Evolutionary conservation across 768 basidiomycete genomes (phyloP), one percentile per base, ranked within the genome.

Genomic region (Tubosaeta brunneosetosa): DNA sequence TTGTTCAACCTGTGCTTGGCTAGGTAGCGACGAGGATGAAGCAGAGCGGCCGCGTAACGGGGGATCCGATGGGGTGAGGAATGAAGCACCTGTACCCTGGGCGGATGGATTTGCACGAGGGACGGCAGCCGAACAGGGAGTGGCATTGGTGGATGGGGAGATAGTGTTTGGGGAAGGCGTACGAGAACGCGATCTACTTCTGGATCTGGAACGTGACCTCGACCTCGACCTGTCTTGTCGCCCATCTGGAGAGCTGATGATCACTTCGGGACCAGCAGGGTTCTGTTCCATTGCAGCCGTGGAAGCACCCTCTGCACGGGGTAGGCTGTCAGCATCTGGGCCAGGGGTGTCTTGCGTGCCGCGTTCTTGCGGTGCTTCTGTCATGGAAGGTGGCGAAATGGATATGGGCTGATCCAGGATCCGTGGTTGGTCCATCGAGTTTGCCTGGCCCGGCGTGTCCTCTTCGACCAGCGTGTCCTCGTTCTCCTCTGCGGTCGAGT

Each of bases 91-190:
- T n/a, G 65, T 49, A 25, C 60, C 51, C 38, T 56, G 57, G 25
- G 52, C n/a, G 14, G 54, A 42, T 13, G 45, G 5, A 7, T 26
- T 59, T 14, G 50, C 32, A 48, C 61, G 61, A 42, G 63, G 38
- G 16, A 55, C 53, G 36, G 47, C 19, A 14, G 40, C 41, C 29
- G 55, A 51, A 43, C 11, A 46, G 13, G 55, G 29, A 53, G 57
- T 51, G 10, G 26, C 17, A 13, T 43, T 65, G 52, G 37, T 38
- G 14, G 60, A 58, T 6, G 52, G n/a, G 3, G 29, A 55, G 44
- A 61, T 57, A 26, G 55, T 47, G 33, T 52, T 65, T 17, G 78
- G 77, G 0, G 77, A 77, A 16, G 77, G 77, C 12, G 78, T 79
- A 38, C 78, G 68, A 25, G 76, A 74, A 44, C 68, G 68, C 16